phyloP scores from a whole-genome alignment of 305 asterid species.

The Withania somnifera region DNA sequence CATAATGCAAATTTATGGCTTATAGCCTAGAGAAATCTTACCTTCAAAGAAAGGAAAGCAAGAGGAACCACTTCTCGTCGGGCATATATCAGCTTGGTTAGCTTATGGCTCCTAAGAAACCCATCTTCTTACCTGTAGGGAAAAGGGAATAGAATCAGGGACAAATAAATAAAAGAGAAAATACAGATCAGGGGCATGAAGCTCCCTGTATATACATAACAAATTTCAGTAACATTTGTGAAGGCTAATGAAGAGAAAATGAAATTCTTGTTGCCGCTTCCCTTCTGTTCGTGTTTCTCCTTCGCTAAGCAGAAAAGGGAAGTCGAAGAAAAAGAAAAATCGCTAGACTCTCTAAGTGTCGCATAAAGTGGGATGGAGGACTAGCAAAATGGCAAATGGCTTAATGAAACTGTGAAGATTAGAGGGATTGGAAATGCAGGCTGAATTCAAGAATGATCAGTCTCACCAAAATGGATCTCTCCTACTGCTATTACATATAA shows the following conservation, averaged over 20 bases:
- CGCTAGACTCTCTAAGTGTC: no score
- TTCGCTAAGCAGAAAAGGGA: conserved; percentile 24
- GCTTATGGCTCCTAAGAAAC: conserved; percentile 8
- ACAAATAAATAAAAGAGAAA: neutral
- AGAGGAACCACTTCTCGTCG: neutral
- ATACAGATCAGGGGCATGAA: neutral
- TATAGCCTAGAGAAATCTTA: neutral
- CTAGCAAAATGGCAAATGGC: no score
- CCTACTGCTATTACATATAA: no score
- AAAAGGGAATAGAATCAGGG: conserved; percentile 17
- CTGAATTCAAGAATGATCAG: no score
- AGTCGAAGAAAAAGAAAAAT: conserved; percentile 15
- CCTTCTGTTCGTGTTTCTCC: conserved; percentile 49
- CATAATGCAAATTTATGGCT: no score
- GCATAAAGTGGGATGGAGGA: no score
- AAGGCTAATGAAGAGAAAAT: conserved; percentile 11
- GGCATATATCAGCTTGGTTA: neutral
- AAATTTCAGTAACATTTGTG: neutral
- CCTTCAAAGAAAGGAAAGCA: neutral
- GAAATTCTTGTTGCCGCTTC: conserved; percentile 29
- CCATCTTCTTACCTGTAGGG: conserved; percentile 18
- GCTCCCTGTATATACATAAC: conserved; percentile 6
- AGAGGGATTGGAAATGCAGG: no score
- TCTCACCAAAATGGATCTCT: no score
- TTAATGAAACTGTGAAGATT: no score